Base-by-base conservation (phyloP, 1,284 basidiomycete species). In the Mycena sp. region DNA sequence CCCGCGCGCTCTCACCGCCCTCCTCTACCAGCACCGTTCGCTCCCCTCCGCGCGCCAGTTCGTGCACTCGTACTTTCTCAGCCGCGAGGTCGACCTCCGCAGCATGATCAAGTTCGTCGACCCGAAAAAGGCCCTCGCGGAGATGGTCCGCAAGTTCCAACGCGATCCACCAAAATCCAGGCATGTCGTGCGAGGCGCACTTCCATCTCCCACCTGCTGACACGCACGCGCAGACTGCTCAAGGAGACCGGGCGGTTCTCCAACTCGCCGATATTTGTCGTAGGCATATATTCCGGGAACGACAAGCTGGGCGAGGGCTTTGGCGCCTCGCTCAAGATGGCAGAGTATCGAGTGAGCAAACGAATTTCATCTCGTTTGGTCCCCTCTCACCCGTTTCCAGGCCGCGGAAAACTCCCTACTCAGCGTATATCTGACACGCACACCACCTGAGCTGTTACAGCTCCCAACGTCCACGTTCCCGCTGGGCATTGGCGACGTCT, bases 271-370 rank as follows among this genome's bases (percentile, higher is more conserved):
- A 85, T 98, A 40, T 99, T 94, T 76, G 93, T 98, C 16, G 92
- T 98, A 11, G 97, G 96, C 23, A 91, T 98, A 51, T 99, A 88
- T 77, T 93, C 93, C n/a, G 92, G 92, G 7, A 87, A 86, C 21
- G 91, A 93, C 67, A 90, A 98, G 79, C 85, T 99, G 3, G 95
- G 97, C 14, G 96, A 99, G 80, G 96, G 96, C 9, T 95, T 95
- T 73, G 98, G 98, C 49, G 93, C 89, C 70, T 95, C 93, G 17
- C 81, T 98, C 61, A 89, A 88, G 74, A 99, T 99, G 97, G 96
- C 96, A 17, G 95, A 99, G 78, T 98, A 89, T 79, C 84, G 98
- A 63, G 96, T 95, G 74, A 67, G 87, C 78, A 16, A 10, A 6
- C 16, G 19, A 32, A 40, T 28, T 32, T 45, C 53, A 12, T 55